phyloP scores from a whole-genome alignment of 208 protist species.

The Herpetomonas muscarum region DNA sequence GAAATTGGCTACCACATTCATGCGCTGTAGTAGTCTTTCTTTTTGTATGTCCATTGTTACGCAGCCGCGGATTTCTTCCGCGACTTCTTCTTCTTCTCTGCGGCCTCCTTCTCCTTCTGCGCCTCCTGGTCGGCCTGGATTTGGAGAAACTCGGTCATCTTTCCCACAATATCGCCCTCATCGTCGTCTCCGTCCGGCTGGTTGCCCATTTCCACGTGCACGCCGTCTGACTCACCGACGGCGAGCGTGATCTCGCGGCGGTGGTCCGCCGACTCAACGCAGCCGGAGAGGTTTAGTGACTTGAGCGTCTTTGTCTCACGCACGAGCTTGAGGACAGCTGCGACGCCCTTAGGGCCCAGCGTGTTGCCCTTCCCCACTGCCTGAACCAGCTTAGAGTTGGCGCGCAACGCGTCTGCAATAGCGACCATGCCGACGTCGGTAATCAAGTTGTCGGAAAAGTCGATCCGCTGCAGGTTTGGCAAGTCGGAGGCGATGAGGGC shows the following conservation, averaged over 20 bases:
- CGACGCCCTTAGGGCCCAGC: slow-evolving; percentile 58
- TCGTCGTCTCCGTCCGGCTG: slow-evolving; percentile 28
- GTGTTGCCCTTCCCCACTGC: slow-evolving; percentile 55
- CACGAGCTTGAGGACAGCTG: slow-evolving; percentile 40
- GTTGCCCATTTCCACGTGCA: slow-evolving; percentile 71
- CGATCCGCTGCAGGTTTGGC: slow-evolving; percentile 49
- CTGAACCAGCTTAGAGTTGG: slow-evolving; percentile 54
- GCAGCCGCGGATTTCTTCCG: slow-evolving; percentile 8
- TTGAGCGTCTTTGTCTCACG: slow-evolving; percentile 58
- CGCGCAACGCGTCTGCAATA: slow-evolving; percentile 48
- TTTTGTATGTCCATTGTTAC: too few relatives aligned
- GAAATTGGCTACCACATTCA: too few relatives aligned
- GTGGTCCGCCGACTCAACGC: slow-evolving; percentile 48
- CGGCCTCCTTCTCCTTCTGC: slow-evolving; percentile 39
- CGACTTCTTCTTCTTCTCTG: slow-evolving; percentile 30
- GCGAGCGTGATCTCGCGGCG: slow-evolving; percentile 48
- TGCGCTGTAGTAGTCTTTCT: too few relatives aligned
- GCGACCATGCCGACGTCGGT: slow-evolving; percentile 49
- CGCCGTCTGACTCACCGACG: slow-evolving; percentile 57
- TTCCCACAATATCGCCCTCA: slow-evolving; percentile 21
- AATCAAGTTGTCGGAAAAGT: slow-evolving; percentile 67
- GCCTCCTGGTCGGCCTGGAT: slow-evolving; percentile 59
- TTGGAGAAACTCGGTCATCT: slow-evolving; percentile 70
- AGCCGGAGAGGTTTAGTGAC: slow-evolving; percentile 64
- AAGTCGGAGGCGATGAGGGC: slow-evolving; percentile 54